phyloP scores from a whole-genome alignment of 345 rosid genomes.

The Eucalyptus curtisii region DNA sequence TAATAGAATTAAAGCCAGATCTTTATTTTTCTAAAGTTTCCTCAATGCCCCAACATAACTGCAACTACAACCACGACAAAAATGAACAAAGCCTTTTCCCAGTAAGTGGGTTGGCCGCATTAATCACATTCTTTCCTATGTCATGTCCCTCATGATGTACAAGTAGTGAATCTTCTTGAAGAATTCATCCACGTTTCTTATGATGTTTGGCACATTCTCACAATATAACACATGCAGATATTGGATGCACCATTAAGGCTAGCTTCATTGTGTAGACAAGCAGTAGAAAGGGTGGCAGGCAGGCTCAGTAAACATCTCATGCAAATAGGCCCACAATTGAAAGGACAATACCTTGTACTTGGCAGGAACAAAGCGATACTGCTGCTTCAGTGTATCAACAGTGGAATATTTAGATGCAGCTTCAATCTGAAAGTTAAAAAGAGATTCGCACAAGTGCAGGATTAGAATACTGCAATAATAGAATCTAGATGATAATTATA shows the following conservation, averaged over 20 bases:
- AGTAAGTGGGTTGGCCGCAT: not conserved
- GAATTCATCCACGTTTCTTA: not conserved
- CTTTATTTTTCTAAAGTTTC: not conserved
- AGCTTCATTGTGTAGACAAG: not conserved
- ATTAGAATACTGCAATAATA: not conserved
- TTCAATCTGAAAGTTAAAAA: conserved; percentile 50
- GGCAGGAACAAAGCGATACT: conserved; percentile 62
- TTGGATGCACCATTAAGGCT: not conserved
- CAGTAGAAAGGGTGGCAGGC: not conserved
- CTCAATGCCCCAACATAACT: not conserved
- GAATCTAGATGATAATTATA: not conserved
- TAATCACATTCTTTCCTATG: not conserved
- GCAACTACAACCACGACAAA: not conserved
- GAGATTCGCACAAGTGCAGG: not conserved
- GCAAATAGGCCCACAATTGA: not conserved
- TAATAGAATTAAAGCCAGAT: not conserved
- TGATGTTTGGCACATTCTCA: not conserved
- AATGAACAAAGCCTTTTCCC: not conserved
- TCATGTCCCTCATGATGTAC: not conserved
- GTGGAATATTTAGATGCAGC: conserved; percentile 92
- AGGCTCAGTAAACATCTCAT: not conserved
- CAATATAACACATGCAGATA: not conserved
- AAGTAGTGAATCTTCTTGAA: not conserved
- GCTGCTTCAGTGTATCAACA: conserved; percentile 86
- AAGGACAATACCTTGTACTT: conserved; percentile 59